Percentiles rank a stretch among this genome's conserved stretches.
phyloP scores from a whole-genome alignment of 345 rosid genomes.

The Eucalyptus sideroxylon region DNA sequence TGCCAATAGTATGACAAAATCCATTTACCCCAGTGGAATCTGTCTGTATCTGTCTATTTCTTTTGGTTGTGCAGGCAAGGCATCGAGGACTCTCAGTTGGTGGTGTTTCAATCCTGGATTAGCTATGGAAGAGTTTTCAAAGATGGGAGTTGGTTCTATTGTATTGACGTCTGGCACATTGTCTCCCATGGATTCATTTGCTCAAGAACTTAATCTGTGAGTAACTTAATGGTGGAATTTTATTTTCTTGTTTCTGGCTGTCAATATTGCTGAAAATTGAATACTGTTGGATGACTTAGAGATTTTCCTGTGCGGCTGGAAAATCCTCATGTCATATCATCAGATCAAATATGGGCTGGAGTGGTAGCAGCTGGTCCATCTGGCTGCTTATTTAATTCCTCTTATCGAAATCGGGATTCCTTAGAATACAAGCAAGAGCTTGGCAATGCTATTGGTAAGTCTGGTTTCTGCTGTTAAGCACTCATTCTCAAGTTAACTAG shows the following conservation, averaged over 20 bases:
- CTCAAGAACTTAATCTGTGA: slow-evolving; percentile 83
- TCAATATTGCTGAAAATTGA: slow-evolving; percentile 7
- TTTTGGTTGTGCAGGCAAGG: slow-evolving; percentile 43
- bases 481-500: neutral
- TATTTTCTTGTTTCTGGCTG: neutral
- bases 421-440: slow-evolving; percentile 92
- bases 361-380: slow-evolving; percentile 85
- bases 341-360: slow-evolving; percentile 92
- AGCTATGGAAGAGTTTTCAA: slow-evolving; percentile 75
- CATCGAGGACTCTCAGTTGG: slow-evolving; percentile 87
- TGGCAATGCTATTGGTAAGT: slow-evolving; percentile 92
- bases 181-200: slow-evolving; percentile 92
- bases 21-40: neutral
- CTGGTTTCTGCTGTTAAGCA: neutral
- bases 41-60: neutral
- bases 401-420: slow-evolving; percentile 67
- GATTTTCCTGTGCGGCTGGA: slow-evolving; percentile 86
- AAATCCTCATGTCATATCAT: slow-evolving; percentile 96
- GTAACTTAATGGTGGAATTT: slow-evolving; percentile 5
- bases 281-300: slow-evolving; percentile 22
- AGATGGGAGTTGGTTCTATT: slow-evolving; percentile 74
- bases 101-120: slow-evolving; percentile 99
- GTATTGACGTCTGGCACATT: slow-evolving; percentile 95
- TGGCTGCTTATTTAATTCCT: slow-evolving; percentile 69
- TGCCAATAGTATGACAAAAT: neutral